A percentile compares a stretch with the other conserved stretches of the same genome.
Evolutionary conservation across 805 yeast genomes (phyloP).

Genomic region (Metschnikowia rubicola): DNA sequence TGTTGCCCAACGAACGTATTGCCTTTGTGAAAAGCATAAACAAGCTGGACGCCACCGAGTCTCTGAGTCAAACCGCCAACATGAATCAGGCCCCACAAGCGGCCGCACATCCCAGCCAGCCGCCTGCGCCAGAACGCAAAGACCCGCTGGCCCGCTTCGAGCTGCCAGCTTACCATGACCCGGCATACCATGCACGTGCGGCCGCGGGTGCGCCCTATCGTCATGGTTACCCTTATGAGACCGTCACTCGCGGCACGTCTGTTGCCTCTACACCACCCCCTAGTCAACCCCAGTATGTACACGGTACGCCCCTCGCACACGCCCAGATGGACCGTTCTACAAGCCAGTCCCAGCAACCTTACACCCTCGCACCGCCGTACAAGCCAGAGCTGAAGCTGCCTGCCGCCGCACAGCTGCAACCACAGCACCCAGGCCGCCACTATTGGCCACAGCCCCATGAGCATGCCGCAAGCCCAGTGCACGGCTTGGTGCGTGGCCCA

Average conservation of each 20-base stretch:
- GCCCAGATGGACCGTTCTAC: not conserved
- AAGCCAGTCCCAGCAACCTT: conserved; percentile 6
- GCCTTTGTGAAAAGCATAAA: conserved; percentile 32
- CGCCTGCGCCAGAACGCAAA: not conserved
- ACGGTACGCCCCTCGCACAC: conserved; percentile 2
- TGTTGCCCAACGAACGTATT: conserved; percentile 40
- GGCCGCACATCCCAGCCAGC: not conserved
- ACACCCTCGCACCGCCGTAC: conserved; percentile 9
- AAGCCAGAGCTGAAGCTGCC: conserved; percentile 20
- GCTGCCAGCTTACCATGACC: too few species aligned
- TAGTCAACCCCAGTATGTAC: conserved; percentile 8
- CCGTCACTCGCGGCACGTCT: conserved; percentile 1
- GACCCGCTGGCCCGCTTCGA: too few species aligned
- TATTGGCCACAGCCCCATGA: conserved; percentile 21
- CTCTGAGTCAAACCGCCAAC: not conserved
- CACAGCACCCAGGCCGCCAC: conserved; percentile 27
- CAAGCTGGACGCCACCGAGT: conserved; percentile 9
- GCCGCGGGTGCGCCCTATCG: not conserved
- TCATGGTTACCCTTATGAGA: conserved; percentile 1
- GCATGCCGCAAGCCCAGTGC: conserved; percentile 21
- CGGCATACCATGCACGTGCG: not conserved
- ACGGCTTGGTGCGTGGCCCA: conserved; percentile 15
- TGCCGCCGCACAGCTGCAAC: conserved; percentile 20
- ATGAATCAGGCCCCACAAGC: not conserved
- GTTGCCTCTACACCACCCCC: conserved; percentile 7